A percentile compares a stretch with the other conserved stretches of the same genome.
phyloP scores from a whole-genome alignment of 768 basidiomycete genomes.

The Termitomyces sp. region DNA sequence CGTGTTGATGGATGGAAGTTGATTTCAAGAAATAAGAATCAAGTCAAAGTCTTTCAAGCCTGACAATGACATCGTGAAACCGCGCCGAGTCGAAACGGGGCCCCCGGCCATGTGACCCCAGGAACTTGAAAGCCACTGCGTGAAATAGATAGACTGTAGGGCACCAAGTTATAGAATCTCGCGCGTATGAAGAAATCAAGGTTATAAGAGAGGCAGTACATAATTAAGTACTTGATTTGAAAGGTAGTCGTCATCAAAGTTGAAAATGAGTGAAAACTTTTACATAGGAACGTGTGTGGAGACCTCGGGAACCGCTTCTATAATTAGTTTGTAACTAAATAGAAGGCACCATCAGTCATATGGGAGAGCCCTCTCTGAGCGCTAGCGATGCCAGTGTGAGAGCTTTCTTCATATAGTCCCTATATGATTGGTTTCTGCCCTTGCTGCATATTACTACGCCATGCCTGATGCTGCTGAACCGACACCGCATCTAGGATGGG shows the following conservation, averaged over 20 bases:
- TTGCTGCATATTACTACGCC: background rate
- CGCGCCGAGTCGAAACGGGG: background rate
- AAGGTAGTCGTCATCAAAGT: background rate
- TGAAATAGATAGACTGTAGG: background rate
- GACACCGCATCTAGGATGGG: slow-evolving; percentile 48
- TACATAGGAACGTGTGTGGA: background rate
- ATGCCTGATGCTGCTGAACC: slow-evolving; percentile 3
- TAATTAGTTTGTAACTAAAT: background rate
- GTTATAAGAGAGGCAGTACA: too few species aligned
- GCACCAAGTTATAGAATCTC: background rate
- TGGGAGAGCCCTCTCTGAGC: too few species aligned
- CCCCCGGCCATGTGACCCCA: background rate
- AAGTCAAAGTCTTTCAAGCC: background rate
- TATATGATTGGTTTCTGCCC: background rate
- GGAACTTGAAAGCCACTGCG: too few species aligned
- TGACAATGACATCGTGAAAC: background rate
- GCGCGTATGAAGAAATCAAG: too few species aligned
- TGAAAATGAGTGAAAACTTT: too few species aligned
- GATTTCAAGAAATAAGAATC: background rate
- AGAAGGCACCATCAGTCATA: background rate
- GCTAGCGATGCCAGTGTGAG: background rate
- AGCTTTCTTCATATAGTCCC: background rate
- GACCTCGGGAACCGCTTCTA: background rate
- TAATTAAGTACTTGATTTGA: background rate
- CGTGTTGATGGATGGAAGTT: background rate